A percentile compares a stretch with the other conserved stretches of the same genome.
Evolutionary conservation across 176 grass and related monocot species (phyloP).

Genomic region (Saccharum officinarum): DNA sequence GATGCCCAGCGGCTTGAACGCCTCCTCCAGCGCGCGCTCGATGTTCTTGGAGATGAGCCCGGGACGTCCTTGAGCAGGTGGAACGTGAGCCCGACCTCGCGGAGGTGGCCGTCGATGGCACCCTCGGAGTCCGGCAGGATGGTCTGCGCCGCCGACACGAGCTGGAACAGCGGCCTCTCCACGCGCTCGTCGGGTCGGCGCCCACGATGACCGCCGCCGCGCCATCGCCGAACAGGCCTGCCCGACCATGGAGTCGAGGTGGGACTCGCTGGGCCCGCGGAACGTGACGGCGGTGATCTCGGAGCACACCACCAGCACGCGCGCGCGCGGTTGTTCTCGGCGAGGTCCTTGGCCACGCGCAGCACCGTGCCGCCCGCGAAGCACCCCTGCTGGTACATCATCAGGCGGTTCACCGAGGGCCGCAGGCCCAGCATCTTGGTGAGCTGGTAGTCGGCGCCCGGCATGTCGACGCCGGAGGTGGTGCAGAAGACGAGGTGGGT

Average conservation of each 20-base stretch:
- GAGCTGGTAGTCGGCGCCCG: constrained; percentile 89
- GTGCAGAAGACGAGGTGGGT: constrained; percentile 98
- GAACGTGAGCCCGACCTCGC: constrained; percentile 82
- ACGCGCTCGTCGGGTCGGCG: constrained; percentile 53
- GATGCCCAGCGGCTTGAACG: neutral
- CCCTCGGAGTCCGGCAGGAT: constrained; percentile 91
- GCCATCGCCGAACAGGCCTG: constrained; percentile 94
- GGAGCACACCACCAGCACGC: constrained; percentile 78
- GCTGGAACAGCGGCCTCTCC: constrained; percentile 70
- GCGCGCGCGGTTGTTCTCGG: constrained; percentile 86
- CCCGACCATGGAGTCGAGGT: constrained; percentile 81
- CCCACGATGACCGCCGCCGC: constrained; percentile 69
- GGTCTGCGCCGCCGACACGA: constrained; percentile 79
- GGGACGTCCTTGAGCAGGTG: constrained; percentile 89
- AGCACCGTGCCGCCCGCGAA: constrained; percentile 94
- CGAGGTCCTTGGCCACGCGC: constrained; percentile 88
- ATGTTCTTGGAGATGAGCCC: constrained; percentile 92
- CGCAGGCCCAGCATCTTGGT: constrained; percentile 82
- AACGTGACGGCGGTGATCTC: constrained; percentile 96
- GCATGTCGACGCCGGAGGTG: constrained; percentile 88
- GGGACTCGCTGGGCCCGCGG: constrained; percentile 67
- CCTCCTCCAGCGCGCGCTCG: constrained; percentile 61
- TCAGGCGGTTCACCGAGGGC: constrained; percentile 73
- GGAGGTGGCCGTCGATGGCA: constrained; percentile 85
- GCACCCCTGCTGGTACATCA: constrained; percentile 98